These are phyloP conservation scores for Gossypium ekmanianum DNA, from an alignment of 345 rosid species.

Conservation along the genomic window DNA sequence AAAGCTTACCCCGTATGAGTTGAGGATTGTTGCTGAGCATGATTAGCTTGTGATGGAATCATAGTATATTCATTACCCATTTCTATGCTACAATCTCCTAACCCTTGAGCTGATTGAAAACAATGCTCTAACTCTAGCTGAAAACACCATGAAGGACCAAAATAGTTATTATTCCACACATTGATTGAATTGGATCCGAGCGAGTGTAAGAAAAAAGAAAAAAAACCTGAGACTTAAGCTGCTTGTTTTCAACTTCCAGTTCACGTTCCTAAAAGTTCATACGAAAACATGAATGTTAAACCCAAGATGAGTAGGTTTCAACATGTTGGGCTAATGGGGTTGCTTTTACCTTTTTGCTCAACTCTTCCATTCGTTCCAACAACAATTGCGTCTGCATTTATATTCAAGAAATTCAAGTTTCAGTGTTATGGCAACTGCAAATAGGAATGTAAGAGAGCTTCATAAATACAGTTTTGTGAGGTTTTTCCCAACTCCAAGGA, in stretches of 20 bases:
- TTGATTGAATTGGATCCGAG: not conserved
- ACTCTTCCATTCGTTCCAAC: conserved; percentile 26
- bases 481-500: too few species aligned
- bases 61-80: not conserved
- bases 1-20: conserved; percentile 18
- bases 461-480: too few species aligned
- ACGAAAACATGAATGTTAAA: not conserved
- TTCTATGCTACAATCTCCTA: conserved; percentile 9
- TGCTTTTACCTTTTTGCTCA: conserved; percentile 24
- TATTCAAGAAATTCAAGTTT: conserved; percentile 5
- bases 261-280: conserved; percentile 25
- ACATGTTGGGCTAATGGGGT: not conserved
- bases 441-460: not conserved
- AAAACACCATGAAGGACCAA: not conserved
- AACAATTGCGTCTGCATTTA: conserved; percentile 28
- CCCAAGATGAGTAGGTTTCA: not conserved
- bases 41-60: conserved; percentile 10
- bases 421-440: not conserved
- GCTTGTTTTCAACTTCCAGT: conserved; percentile 29
- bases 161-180: not conserved
- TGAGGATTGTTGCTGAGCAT: not conserved
- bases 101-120: conserved; percentile 10
- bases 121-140: conserved; percentile 25
- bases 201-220: not conserved
- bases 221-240: conserved; percentile 31